Evolutionary conservation across 345 rosid species (phyloP).

Genomic region (Hibiscus trionum): DNA sequence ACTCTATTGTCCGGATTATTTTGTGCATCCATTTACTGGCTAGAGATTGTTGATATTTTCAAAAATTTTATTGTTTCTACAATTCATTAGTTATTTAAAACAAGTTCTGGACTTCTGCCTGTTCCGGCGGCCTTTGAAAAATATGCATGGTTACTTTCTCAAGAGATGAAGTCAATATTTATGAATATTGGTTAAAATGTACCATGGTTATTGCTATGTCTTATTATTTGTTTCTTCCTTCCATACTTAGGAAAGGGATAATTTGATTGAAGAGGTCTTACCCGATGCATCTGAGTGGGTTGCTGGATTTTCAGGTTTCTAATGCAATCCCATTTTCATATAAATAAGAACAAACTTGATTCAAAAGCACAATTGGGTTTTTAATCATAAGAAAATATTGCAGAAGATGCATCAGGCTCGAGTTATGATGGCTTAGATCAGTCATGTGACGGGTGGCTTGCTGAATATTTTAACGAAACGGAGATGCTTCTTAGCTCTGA

Average conservation of each 20-base stretch:
- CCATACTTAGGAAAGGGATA: conserved; percentile 51
- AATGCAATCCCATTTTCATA: conserved; percentile 7
- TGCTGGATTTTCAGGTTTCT: conserved; percentile 64
- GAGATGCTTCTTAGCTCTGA: conserved; percentile 45
- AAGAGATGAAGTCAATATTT: background rate
- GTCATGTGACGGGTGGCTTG: conserved; percentile 61
- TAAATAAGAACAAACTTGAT: conserved; percentile 3
- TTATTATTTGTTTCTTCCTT: conserved; percentile 4
- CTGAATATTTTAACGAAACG: conserved; percentile 52
- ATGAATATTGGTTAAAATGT: background rate
- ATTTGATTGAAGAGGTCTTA: conserved; percentile 49
- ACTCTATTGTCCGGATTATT: background rate
- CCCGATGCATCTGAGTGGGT: conserved; percentile 48
- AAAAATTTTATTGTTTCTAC: background rate
- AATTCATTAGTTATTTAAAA: background rate
- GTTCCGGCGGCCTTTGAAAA: background rate
- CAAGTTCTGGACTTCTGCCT: background rate
- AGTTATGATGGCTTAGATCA: conserved; percentile 51
- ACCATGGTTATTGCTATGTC: background rate
- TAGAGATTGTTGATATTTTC: background rate
- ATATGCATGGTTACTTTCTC: background rate
- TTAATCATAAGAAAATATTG: conserved; percentile 15
- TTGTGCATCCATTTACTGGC: background rate
- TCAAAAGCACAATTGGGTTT: conserved; percentile 8
- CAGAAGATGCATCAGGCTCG: conserved; percentile 43